Evolutionary conservation across 2,329 filamentous ascomycete species (phyloP).

Genomic region (Cercospora zeina): DNA sequence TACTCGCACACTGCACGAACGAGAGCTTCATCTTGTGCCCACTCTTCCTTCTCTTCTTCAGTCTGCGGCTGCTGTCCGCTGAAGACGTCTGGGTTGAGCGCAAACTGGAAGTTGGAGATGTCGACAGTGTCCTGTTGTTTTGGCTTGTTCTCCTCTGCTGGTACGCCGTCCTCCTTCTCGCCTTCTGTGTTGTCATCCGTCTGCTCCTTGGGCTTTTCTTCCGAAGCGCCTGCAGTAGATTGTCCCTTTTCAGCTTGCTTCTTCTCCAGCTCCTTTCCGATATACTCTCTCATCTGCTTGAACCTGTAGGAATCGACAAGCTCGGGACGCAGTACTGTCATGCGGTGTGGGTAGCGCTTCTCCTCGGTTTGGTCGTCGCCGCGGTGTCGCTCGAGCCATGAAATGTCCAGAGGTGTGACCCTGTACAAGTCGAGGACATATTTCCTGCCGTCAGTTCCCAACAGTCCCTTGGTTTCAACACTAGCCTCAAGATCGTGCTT

Average conservation of each 20-base stretch:
- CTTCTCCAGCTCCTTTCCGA: constrained; percentile 73
- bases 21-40: constrained; percentile 80
- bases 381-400: constrained; percentile 80
- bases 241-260: constrained; percentile 47
- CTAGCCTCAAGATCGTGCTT: constrained; percentile 90
- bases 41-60: constrained; percentile 81
- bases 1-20: constrained; percentile 81
- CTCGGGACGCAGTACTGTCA: constrained; percentile 90
- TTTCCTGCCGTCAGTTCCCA: constrained; percentile 93
- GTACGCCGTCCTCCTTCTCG: constrained; percentile 15
- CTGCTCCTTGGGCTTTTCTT: constrained; percentile 29
- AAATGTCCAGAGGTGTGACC: constrained; percentile 85
- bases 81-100: constrained; percentile 93
- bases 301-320: constrained; percentile 84
- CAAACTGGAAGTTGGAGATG: constrained; percentile 80
- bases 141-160: constrained; percentile 38
- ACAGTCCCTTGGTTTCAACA: constrained; percentile 95
- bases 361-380: constrained; percentile 52
- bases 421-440: constrained; percentile 97
- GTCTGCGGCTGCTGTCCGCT: constrained; percentile 89
- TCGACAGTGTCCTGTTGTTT: constrained; percentile 69
- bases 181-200: constrained; percentile 39
- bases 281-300: constrained; percentile 83
- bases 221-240: constrained; percentile 23
- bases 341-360: constrained; percentile 81